A percentile compares a stretch with the other conserved stretches of the same genome.
These are phyloP conservation scores for Rhododendron vialii DNA, from an alignment of 148 eudicot genomes.

Conservation along the genomic window DNA sequence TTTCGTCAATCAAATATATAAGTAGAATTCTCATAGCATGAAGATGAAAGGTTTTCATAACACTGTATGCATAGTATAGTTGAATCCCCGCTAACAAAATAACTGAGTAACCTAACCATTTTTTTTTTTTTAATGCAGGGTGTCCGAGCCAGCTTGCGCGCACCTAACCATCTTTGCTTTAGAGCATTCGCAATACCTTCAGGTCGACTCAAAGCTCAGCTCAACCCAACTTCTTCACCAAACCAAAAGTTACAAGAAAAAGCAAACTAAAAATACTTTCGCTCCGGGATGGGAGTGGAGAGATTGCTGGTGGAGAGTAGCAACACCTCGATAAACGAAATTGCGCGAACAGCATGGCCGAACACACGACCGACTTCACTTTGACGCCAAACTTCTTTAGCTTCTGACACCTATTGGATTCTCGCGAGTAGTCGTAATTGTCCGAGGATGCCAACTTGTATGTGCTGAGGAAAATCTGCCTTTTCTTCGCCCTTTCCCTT, in stretches of 20 bases:
- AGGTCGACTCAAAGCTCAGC: neutral
- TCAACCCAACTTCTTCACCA: neutral
- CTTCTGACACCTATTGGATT: constrained; percentile 13
- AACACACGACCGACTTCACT: constrained; percentile 19
- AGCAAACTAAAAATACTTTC: neutral
- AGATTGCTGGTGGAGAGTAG: constrained; percentile 17
- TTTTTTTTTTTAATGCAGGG: too few relatives aligned
- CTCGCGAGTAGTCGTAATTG: neutral
- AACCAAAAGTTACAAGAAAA: neutral
- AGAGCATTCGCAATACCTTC: neutral
- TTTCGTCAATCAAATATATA: neutral
- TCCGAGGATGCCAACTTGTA: constrained; percentile 34
- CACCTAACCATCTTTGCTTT: neutral
- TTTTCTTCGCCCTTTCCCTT: constrained; percentile 40
- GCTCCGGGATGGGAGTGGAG: constrained; percentile 11
- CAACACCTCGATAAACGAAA: constrained; percentile 17
- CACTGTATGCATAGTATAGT: neutral
- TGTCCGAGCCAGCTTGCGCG: too few relatives aligned
- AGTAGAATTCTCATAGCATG: neutral
- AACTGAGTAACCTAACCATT: neutral
- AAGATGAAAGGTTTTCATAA: neutral
- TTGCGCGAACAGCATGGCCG: constrained; percentile 16
- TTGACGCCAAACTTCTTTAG: constrained; percentile 25
- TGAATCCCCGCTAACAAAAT: neutral
- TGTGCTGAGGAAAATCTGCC: constrained; percentile 43